Evolutionary conservation across 179 eudicot species (phyloP), one percentile per base, ranked within the genome.

Genomic region (Silene coronaria): DNA sequence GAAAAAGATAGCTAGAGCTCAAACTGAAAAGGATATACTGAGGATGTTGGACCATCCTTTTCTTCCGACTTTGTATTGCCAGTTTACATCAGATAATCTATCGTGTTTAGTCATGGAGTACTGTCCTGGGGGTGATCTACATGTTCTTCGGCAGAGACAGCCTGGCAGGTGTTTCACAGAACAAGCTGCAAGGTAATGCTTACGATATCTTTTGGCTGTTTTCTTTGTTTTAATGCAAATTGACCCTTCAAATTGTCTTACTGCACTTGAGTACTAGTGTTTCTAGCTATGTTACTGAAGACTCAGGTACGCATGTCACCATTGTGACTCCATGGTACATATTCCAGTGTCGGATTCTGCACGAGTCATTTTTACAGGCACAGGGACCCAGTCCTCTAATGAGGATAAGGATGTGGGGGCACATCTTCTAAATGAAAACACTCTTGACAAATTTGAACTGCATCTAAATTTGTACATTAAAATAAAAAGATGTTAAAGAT

Each of bases 81-180:
- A 83, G 73, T 85, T 85, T 67, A 81, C 83, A 4, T 83, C 88
- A 7, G 85, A 85, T 70, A 85, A 85, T 61, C 73, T 85, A 28
- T 85, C 88, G 12, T 85, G 88, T 75, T 83, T 85, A 74, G 88
- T 85, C 78, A 85, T 85, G 88, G 88, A 85, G 79, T 83, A 85
- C 75, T 85, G 88, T 51, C 88, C 88, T 28, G 88, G 86, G 38
- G 88, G 88, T 64, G 88, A 85, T 79, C 58, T 85, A 72, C 88
- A 85, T 81, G 88, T 85, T 63, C 84, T 85, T 42, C 81, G 88
- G 21, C 88, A 85, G 68, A 79, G 79, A 57, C 88, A 85, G 72
- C 84, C 88, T 53, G 88, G 88, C 75, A 78, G 83, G 81, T 85
- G 86, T 67, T 85, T 85, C 76, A 81, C 86, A 9, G 88, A 85